Conservation (phyloP, 257 asterid species). For the Linderniella brevidens region DNA sequence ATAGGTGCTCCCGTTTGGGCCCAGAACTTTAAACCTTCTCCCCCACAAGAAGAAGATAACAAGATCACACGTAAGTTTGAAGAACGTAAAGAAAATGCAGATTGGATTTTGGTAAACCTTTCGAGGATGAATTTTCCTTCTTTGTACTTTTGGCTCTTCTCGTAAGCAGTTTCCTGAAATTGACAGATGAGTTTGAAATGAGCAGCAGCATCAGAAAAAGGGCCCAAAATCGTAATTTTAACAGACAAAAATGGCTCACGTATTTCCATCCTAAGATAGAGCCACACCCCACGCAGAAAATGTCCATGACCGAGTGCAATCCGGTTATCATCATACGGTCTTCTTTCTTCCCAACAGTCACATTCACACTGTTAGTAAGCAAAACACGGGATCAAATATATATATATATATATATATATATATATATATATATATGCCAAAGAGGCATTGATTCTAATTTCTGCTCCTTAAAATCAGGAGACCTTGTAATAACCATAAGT, state of each 20-base stretch:
- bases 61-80: slow-evolving; percentile 2
- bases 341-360: slow-evolving; percentile 54
- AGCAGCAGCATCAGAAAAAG: too few relatives aligned
- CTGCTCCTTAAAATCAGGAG: too few relatives aligned
- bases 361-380: slow-evolving; percentile 44
- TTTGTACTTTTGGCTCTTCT: slow-evolving; percentile 49
- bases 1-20: slow-evolving; percentile 61
- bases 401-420: too few relatives aligned
- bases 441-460: too few relatives aligned
- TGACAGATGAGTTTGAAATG: not conserved
- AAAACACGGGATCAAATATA: not conserved
- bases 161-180: slow-evolving; percentile 47
- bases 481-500: too few relatives aligned
- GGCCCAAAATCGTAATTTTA: too few relatives aligned
- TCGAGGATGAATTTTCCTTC: slow-evolving; percentile 72
- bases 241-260: slow-evolving; percentile 13
- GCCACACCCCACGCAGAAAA: slow-evolving; percentile 74
- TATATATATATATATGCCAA: too few relatives aligned
- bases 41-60: slow-evolving; percentile 3
- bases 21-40: slow-evolving; percentile 52
- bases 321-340: slow-evolving; percentile 75
- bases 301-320: slow-evolving; percentile 65
- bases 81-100: too few relatives aligned
- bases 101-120: slow-evolving; percentile 21
- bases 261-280: slow-evolving; percentile 91